Conservation (phyloP, 1,284 basidiomycete genomes). For the Marasmius tenuissimus region DNA sequence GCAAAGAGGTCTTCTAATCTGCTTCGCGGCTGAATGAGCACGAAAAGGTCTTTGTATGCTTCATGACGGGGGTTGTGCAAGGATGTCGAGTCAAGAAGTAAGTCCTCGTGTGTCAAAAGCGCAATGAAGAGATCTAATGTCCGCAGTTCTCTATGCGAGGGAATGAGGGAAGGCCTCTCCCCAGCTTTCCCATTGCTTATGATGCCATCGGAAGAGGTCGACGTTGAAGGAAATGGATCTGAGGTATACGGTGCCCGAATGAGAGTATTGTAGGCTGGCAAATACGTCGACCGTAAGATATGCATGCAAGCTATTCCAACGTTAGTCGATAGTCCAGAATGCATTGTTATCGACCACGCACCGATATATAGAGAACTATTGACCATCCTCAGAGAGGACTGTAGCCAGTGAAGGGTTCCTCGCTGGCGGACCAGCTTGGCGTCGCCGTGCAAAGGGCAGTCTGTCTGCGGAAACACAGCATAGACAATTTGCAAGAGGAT, state of each 20-base stretch:
- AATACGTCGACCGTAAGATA: constrained; percentile 70
- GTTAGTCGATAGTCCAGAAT: background rate
- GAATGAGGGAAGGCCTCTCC: constrained; percentile 16
- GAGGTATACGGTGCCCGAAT: constrained; percentile 68
- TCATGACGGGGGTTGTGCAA: constrained; percentile 73
- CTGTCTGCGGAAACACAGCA: constrained; percentile 49
- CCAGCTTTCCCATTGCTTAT: background rate
- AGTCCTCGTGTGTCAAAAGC: constrained; percentile 75
- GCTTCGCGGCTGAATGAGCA: constrained; percentile 68
- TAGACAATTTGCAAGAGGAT: constrained; percentile 65
- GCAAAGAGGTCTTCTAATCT: constrained; percentile 72
- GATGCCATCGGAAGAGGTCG: background rate
- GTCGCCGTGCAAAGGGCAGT: constrained; percentile 40
- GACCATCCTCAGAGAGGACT: constrained; percentile 60
- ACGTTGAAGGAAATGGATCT: constrained; percentile 64
- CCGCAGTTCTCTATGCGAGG: constrained; percentile 63
- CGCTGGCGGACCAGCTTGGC: constrained; percentile 41
- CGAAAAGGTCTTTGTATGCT: constrained; percentile 73
- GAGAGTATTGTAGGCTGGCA: constrained; percentile 61
- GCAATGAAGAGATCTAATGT: constrained; percentile 77
- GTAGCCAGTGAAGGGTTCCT: constrained; percentile 68
- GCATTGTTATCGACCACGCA: constrained; percentile 26
- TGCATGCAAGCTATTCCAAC: constrained; percentile 66
- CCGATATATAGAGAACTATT: constrained; percentile 65
- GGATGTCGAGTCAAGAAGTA: constrained; percentile 68